phyloP scores from a whole-genome alignment of 306 rosid genomes.

The Prunus mongolica region DNA sequence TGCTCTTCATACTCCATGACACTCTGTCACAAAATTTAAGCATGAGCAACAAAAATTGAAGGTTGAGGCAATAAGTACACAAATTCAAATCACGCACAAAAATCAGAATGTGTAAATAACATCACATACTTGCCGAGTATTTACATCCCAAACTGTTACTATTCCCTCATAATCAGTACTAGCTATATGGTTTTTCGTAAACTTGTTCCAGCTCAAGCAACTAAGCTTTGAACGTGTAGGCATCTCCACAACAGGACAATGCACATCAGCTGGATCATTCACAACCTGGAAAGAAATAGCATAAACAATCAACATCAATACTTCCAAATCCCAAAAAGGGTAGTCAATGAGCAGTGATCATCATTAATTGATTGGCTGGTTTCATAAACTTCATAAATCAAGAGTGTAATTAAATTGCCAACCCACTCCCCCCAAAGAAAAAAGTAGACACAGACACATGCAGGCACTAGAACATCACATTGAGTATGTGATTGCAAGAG shows the following conservation, averaged over 20 bases:
- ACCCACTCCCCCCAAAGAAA: too few relatives aligned
- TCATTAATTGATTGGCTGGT: not conserved
- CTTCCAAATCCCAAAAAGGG: not conserved
- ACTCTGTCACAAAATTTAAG: constrained; percentile 46
- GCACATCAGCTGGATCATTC: constrained; percentile 83
- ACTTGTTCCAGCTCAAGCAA: constrained; percentile 98
- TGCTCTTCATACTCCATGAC: constrained; percentile 98
- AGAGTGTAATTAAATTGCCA: not conserved
- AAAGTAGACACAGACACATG: too few relatives aligned
- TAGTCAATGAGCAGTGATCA: not conserved
- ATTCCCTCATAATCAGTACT: constrained; percentile 98
- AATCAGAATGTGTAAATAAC: not conserved
- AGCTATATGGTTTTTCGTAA: constrained; percentile 84
- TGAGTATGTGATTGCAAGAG: not conserved
- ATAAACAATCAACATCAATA: constrained; percentile 13
- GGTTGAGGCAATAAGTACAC: constrained; percentile 7
- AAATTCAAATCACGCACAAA: constrained; percentile 1
- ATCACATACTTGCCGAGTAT: constrained; percentile 71
- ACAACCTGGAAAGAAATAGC: constrained; percentile 61
- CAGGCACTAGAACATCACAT: not conserved
- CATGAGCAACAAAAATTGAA: not conserved
- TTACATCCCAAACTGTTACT: constrained; percentile 95
- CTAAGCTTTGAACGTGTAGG: constrained; percentile 94
- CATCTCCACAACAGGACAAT: constrained; percentile 94
- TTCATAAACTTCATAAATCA: not conserved